phyloP scores from a whole-genome alignment of 805 yeast species.

The Blastobotrys parvus region DNA sequence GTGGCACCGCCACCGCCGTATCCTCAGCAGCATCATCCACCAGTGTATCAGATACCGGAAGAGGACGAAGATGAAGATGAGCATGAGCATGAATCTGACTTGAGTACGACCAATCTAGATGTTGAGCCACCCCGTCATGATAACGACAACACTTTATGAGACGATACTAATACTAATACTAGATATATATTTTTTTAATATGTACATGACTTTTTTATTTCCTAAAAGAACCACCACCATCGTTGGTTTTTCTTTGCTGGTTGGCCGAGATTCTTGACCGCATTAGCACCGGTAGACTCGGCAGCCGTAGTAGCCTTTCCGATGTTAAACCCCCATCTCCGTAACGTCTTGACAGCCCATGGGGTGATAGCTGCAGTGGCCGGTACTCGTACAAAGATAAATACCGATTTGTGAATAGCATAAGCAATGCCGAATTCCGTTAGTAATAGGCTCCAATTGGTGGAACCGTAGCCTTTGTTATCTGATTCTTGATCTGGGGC shows the following conservation, averaged over 20 bases:
- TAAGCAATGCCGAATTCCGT: conserved; percentile 88
- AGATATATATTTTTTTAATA: neutral
- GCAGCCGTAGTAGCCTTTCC: conserved; percentile 31
- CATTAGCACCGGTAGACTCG: conserved; percentile 31
- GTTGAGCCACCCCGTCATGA: too few species aligned
- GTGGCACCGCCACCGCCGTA: conserved; percentile 6
- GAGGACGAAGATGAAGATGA: neutral
- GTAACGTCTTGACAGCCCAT: conserved; percentile 51
- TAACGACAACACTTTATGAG: too few species aligned
- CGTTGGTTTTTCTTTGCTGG: conserved; percentile 42
- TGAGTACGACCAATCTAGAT: too few species aligned
- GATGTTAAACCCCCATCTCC: conserved; percentile 72
- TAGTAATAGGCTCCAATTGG: conserved; percentile 39
- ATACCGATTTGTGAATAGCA: conserved; percentile 80
- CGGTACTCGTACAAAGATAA: conserved; percentile 74
- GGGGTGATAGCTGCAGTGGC: conserved; percentile 91
- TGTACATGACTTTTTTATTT: neutral
- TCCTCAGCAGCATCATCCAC: neutral
- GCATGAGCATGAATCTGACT: too few species aligned
- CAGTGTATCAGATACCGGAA: neutral
- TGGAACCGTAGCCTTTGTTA: conserved; percentile 16
- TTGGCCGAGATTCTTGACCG: conserved; percentile 43
- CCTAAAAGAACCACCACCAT: conserved; percentile 55
- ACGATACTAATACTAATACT: too few species aligned
- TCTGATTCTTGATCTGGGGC: conserved; percentile 8